A percentile compares a stretch with the other conserved stretches of the same genome.
phyloP scores from a whole-genome alignment of 768 basidiomycete genomes.

The Auriscalpium vulgare region DNA sequence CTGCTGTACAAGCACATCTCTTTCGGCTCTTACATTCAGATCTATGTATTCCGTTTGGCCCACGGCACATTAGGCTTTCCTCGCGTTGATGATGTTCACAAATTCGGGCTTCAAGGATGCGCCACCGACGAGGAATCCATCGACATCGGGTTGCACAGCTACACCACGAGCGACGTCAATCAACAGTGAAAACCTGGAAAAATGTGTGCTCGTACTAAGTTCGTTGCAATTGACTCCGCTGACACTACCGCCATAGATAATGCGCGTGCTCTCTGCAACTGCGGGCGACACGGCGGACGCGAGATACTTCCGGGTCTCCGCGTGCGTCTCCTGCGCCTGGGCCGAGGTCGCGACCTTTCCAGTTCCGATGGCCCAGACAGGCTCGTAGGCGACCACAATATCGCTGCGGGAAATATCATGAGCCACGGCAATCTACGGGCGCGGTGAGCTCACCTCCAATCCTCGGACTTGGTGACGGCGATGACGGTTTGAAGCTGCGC shows the following conservation, averaged over 20 bases:
- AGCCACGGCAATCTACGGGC: background rate
- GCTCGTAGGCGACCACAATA: slow-evolving; percentile 93
- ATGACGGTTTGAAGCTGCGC: slow-evolving; percentile 75
- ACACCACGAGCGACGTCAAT: background rate
- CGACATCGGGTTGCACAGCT: slow-evolving; percentile 79
- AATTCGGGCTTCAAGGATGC: slow-evolving; percentile 98
- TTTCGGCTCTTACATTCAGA: too few relatives aligned
- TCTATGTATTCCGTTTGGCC: too few relatives aligned
- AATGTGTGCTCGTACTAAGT: slow-evolving; percentile 51
- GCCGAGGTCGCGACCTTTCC: slow-evolving; percentile 87
- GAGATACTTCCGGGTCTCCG: slow-evolving; percentile 73
- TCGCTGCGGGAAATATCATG: slow-evolving; percentile 38
- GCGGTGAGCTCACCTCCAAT: slow-evolving; percentile 61
- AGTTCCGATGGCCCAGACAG: slow-evolving; percentile 98
- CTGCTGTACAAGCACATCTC: too few relatives aligned
- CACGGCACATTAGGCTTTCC: too few relatives aligned
- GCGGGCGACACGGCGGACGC: slow-evolving; percentile 50
- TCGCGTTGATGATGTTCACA: slow-evolving; percentile 75
- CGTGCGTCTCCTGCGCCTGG: slow-evolving; percentile 93
- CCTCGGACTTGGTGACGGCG: slow-evolving; percentile 44
- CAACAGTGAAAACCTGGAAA: background rate
- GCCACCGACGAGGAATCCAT: slow-evolving; percentile 97
- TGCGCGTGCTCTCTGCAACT: slow-evolving; percentile 68
- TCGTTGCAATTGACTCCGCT: slow-evolving; percentile 83
- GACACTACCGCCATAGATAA: slow-evolving; percentile 97